Evolutionary conservation across 2,329 filamentous ascomycete genomes (phyloP).

Genomic region (Exophiala bonariae): DNA sequence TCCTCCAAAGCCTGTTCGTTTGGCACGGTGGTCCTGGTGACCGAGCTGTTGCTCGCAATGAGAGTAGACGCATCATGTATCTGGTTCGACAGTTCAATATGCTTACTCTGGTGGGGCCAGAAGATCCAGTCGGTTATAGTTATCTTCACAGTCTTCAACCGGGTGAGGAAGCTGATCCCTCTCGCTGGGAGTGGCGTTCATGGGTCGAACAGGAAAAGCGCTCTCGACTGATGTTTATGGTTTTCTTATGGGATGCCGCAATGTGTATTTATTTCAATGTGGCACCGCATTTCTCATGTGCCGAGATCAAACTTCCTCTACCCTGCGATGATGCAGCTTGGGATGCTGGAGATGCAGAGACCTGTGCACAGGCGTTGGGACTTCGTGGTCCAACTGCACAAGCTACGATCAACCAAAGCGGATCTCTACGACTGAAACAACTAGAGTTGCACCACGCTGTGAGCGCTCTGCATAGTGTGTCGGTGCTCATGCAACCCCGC

Average conservation of each 20-base stretch:
- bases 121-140: slow-evolving; percentile 53
- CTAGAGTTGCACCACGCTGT: slow-evolving; percentile 64
- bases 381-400: slow-evolving; percentile 60
- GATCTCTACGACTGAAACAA: slow-evolving; percentile 64
- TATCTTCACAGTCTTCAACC: slow-evolving; percentile 60
- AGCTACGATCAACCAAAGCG: slow-evolving; percentile 57
- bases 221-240: slow-evolving; percentile 63
- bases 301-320: slow-evolving; percentile 67
- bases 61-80: slow-evolving; percentile 30
- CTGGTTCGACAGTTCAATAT: slow-evolving; percentile 61
- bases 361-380: slow-evolving; percentile 67
- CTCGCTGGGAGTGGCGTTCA: slow-evolving; percentile 62
- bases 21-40: slow-evolving; percentile 72
- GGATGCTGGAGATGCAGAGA: slow-evolving; percentile 61
- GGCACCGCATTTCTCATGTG: slow-evolving; percentile 61
- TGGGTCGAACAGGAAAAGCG: slow-evolving; percentile 74
- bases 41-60: slow-evolving; percentile 61
- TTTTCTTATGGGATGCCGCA: slow-evolving; percentile 65
- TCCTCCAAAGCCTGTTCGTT: slow-evolving; percentile 62
- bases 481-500: slow-evolving; percentile 61
- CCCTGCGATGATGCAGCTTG: slow-evolving; percentile 73
- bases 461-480: slow-evolving; percentile 59
- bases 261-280: slow-evolving; percentile 72
- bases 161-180: slow-evolving; percentile 47
- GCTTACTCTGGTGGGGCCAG: slow-evolving; percentile 52